Conservation (phyloP, 495 filamentous ascomycete genomes). For the Penicillium herquei region DNA sequence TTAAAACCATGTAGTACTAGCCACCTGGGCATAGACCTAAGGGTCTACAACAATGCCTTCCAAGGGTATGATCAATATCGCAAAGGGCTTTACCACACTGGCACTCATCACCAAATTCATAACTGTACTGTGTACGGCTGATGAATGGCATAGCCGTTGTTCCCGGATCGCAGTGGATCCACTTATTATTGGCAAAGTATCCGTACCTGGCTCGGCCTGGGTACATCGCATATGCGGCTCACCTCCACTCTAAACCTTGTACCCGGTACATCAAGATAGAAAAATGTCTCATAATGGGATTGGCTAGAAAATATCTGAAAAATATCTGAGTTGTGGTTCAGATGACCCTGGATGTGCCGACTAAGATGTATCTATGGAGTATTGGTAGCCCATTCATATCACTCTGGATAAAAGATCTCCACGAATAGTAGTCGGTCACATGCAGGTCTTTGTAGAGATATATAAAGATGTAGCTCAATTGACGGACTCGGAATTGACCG, state of each 20-base stretch:
- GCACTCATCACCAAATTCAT: not conserved
- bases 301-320: not conserved
- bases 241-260: constrained; percentile 19
- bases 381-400: too few relatives aligned
- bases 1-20: too few relatives aligned
- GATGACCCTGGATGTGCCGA: too few relatives aligned
- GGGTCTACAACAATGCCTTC: not conserved
- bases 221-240: constrained; percentile 26
- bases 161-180: constrained; percentile 13
- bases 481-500: too few relatives aligned
- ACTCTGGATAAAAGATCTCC: too few relatives aligned
- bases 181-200: constrained; percentile 8
- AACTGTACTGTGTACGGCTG: not conserved
- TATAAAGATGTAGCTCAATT: too few relatives aligned
- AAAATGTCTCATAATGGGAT: constrained; percentile 29
- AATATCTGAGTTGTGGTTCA: not conserved
- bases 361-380: too few relatives aligned
- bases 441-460: too few relatives aligned
- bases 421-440: too few relatives aligned
- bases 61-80: not conserved
- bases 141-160: not conserved
- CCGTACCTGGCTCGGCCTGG: constrained; percentile 14
- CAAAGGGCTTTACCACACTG: too few relatives aligned
- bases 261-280: constrained; percentile 17
- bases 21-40: too few relatives aligned